Evolutionary conservation across 1,284 basidiomycete genomes (phyloP), one percentile per base, ranked within the genome.

Genomic region (Apiotrichum siamense): DNA sequence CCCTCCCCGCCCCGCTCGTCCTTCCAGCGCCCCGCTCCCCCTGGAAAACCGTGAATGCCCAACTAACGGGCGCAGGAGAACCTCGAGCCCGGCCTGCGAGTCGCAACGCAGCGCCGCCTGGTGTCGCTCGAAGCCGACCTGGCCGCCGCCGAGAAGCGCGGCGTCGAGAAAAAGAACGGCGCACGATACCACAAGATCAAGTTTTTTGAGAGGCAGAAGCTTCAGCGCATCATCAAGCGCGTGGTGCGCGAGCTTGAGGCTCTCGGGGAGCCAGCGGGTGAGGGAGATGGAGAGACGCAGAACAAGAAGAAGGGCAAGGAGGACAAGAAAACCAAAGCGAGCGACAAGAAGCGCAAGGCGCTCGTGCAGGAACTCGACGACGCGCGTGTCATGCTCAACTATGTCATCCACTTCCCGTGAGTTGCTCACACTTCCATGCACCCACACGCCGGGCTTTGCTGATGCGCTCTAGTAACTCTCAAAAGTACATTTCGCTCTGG

Each of bases 191-290:
- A 90, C 63, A 87, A 83, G 73, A 68, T 89, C 64, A 92, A 89
- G 71, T 92, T 92, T 75, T 92, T 92, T 59, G 88, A 92, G 72
- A 81, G 87, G 40, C 83, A 87, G 74, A 92, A 92, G 66, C 80
- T 90, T 11, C 63, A 79, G 7, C 81, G 89, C 23, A 85, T 84
- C 65, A 80, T 92, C 50, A 80, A 78, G 42, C 84, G 70, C 82
- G 66, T 74, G 69, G 37, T 84, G 82, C 69, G 81, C 77, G 60
- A 61, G 75, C 75, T 61, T 59, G 83, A 10, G 64, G 72, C 62
- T 26, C 18, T 18, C 7, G 43, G n/a, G n/a, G n/a, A n/a, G n/a
- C n/a, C n/a, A 36, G 33, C 41, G n/a, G 35, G 25, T 66, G 52
- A 39, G 63, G 76, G 64, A 75, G 15, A 63, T 26, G 65, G 66